phyloP scores from a whole-genome alignment of 192 early-diverging fungal species.

The Rhizophlyctis rosea region DNA sequence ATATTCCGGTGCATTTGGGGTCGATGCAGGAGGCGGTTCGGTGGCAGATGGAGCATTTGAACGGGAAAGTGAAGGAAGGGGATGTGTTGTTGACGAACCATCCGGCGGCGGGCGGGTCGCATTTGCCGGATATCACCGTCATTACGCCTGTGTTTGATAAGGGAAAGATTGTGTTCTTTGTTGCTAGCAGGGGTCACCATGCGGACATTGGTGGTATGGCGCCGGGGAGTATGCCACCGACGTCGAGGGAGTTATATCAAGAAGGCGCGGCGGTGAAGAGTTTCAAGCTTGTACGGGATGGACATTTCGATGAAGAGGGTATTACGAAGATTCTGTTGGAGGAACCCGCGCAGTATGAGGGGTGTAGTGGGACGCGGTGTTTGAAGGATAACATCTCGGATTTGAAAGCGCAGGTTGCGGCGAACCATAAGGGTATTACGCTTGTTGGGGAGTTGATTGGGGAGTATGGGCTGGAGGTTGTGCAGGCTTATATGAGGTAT shows the following conservation, averaged over 20 bases:
- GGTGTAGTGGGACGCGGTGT: conserved; percentile 85
- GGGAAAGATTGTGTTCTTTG: conserved; percentile 84
- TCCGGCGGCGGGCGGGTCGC: conserved; percentile 90
- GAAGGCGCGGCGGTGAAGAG: conserved; percentile 90
- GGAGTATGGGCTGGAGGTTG: conserved; percentile 80
- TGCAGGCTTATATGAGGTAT: conserved; percentile 94
- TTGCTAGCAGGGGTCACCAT: conserved; percentile 89
- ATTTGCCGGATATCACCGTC: conserved; percentile 88
- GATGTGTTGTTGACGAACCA: conserved; percentile 96
- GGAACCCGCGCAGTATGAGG: conserved; percentile 78
- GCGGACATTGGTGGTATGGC: conserved; percentile 78
- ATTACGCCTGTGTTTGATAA: conserved; percentile 91
- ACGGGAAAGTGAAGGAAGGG: conserved; percentile 71
- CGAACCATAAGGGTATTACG: conserved; percentile 89
- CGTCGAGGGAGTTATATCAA: conserved; percentile 87
- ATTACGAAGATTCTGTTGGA: conserved; percentile 70
- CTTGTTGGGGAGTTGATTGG: conserved; percentile 76
- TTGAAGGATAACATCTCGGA: conserved; percentile 90
- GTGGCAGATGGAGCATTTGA: conserved; percentile 81
- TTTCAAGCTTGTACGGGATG: conserved; percentile 82
- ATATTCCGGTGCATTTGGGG: conserved; percentile 90
- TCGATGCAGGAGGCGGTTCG: conserved; percentile 90
- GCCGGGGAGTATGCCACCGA: conserved; percentile 80
- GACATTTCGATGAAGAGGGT: conserved; percentile 80
- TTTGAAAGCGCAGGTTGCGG: conserved; percentile 95